Percentiles rank a stretch among this genome's conserved stretches.
phyloP scores from a whole-genome alignment of 805 yeast species.

The Kodamaea restingae region DNA sequence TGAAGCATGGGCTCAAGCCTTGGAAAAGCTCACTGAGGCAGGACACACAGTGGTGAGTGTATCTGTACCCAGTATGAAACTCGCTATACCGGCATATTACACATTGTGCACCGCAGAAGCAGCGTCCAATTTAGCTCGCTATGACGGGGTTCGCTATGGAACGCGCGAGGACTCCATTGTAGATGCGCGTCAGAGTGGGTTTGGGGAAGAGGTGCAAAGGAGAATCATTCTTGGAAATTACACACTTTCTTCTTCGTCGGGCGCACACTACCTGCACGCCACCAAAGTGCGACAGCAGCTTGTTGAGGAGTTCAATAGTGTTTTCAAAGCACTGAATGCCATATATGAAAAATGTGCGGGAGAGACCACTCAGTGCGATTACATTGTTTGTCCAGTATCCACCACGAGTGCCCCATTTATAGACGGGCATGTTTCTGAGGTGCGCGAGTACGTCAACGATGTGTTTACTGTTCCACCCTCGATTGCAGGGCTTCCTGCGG shows the following conservation, averaged over 20 bases:
- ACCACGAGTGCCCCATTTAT: conserved; percentile 52
- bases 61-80: conserved; percentile 64
- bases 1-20: conserved; percentile 43
- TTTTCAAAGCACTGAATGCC: conserved; percentile 41
- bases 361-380: conserved; percentile 50
- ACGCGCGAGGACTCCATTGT: conserved; percentile 27
- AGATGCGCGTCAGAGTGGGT: conserved; percentile 58
- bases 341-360: conserved; percentile 10
- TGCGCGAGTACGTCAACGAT: conserved; percentile 74
- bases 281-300: conserved; percentile 58
- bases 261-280: conserved; percentile 75
- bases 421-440: conserved; percentile 44
- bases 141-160: conserved; percentile 89
- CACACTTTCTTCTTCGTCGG: conserved; percentile 72
- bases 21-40: conserved; percentile 39
- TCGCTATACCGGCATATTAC: conserved; percentile 76
- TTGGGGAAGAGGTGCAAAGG: conserved; percentile 80
- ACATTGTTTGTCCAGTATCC: conserved; percentile 72
- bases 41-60: conserved; percentile 60
- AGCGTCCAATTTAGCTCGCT: conserved; percentile 83
- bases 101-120: conserved; percentile 93
- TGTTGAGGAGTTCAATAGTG: conserved; percentile 58
- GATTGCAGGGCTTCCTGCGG: conserved; percentile 85
- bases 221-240: conserved; percentile 84
- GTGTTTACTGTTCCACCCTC: conserved; percentile 87